These are phyloP conservation scores for Russula griseocarnosa DNA, from an alignment of 768 basidiomycete species.

Conservation along the genomic window DNA sequence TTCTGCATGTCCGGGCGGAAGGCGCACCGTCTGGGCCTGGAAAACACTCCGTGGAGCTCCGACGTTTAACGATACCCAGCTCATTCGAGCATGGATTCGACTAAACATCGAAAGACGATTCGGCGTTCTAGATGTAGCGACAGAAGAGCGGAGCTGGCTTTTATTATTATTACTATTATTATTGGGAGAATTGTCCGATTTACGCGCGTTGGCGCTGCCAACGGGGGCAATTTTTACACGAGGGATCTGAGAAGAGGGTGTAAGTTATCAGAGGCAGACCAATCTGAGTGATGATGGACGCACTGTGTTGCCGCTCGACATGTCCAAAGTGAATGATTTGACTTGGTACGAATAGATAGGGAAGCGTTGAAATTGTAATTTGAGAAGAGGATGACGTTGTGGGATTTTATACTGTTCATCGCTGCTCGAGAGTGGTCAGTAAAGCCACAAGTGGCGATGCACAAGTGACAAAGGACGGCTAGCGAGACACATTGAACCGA, in stretches of 20 bases:
- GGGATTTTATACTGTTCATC: slow-evolving; percentile 8
- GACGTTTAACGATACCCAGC: not conserved
- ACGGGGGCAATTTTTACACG: not conserved
- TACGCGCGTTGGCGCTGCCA: slow-evolving; percentile 12
- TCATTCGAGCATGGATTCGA: not conserved
- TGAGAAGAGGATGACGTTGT: not conserved
- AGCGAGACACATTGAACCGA: slow-evolving; percentile 10
- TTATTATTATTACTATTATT: too few species aligned
- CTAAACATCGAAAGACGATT: not conserved
- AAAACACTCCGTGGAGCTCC: slow-evolving; percentile 3
- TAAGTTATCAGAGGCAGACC: not conserved
- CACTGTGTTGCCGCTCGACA: slow-evolving; percentile 15
- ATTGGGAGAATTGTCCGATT: not conserved
- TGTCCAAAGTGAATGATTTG: not conserved
- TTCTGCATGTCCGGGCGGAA: not conserved
- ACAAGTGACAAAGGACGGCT: not conserved
- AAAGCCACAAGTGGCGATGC: slow-evolving; percentile 4
- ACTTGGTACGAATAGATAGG: not conserved
- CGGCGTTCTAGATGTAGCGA: not conserved
- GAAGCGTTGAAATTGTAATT: not conserved
- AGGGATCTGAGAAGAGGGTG: slow-evolving; percentile 4
- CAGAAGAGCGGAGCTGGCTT: not conserved
- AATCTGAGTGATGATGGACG: not conserved
- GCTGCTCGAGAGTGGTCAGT: not conserved
- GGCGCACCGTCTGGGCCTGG: not conserved